These are phyloP conservation scores for Herpotrichia juniperi DNA, from an alignment of 2,329 filamentous ascomycete species.

Conservation along the genomic window DNA sequence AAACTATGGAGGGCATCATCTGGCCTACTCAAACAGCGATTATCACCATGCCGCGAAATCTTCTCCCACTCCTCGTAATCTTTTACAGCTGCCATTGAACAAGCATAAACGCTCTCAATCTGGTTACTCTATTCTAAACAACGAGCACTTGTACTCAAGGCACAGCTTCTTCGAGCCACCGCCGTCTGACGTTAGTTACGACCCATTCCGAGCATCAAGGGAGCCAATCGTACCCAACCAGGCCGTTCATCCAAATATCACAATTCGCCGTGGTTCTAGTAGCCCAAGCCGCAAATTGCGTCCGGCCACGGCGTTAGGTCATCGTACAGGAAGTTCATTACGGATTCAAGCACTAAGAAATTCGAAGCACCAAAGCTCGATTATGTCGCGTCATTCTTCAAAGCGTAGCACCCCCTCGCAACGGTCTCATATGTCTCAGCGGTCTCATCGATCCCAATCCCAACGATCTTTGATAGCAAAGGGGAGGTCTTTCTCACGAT, in stretches of 20 bases:
- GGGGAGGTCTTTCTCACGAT: slow-evolving; percentile 39
- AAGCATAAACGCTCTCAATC: slow-evolving; percentile 56
- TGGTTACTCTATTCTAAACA: slow-evolving; percentile 62
- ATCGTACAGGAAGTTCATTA: slow-evolving; percentile 50
- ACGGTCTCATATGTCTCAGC: slow-evolving; percentile 8
- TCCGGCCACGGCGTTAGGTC: slow-evolving; percentile 42
- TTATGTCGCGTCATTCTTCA: slow-evolving; percentile 38
- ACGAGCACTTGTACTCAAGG: slow-evolving; percentile 57
- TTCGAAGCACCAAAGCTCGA: slow-evolving; percentile 37
- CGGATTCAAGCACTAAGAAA: slow-evolving; percentile 49
- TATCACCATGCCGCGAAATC: slow-evolving; percentile 64
- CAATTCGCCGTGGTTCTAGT: slow-evolving; percentile 64
- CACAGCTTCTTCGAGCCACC: slow-evolving; percentile 58
- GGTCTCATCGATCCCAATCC: not conserved
- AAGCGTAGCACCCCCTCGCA: slow-evolving; percentile 37
- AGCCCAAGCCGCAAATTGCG: slow-evolving; percentile 42
- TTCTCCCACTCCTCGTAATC: slow-evolving; percentile 28
- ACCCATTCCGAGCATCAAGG: slow-evolving; percentile 78
- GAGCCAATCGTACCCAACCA: slow-evolving; percentile 55
- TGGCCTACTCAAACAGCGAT: slow-evolving; percentile 88
- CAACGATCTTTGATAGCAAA: slow-evolving; percentile 24
- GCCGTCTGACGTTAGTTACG: slow-evolving; percentile 70
- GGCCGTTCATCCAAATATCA: slow-evolving; percentile 69
- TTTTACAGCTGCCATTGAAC: slow-evolving; percentile 42
- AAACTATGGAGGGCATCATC: slow-evolving; percentile 68